Conservation (phyloP, 805 yeast species). For the Saccharomyces kudriavzevii region DNA sequence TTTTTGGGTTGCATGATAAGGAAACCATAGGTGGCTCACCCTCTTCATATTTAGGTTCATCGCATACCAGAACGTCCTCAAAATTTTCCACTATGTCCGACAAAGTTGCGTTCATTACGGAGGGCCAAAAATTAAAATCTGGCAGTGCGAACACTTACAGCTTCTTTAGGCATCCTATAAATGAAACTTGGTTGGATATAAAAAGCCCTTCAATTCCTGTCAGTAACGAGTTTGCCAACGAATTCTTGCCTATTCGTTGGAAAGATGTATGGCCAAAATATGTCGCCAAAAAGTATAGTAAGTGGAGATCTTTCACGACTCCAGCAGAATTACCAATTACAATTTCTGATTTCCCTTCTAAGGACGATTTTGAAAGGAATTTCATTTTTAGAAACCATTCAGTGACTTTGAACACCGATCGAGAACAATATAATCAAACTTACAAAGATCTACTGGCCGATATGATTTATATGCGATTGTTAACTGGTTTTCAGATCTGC, state of each 20-base stretch:
- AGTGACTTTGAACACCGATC: constrained; percentile 54
- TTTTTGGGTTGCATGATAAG: constrained; percentile 1
- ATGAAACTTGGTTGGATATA: constrained; percentile 49
- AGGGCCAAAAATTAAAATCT: constrained; percentile 2
- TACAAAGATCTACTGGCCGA: constrained; percentile 65
- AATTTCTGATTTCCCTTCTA: constrained; percentile 67
- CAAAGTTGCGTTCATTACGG: background rate
- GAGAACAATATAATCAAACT: constrained; percentile 40
- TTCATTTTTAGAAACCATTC: constrained; percentile 81
- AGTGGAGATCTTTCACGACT: constrained; percentile 88
- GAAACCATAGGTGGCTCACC: background rate
- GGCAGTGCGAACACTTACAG: background rate
- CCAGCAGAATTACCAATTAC: constrained; percentile 90
- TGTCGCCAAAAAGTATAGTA: constrained; percentile 58
- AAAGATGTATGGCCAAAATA: constrained; percentile 76
- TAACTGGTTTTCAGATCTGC: constrained; percentile 87
- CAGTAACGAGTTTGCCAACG: constrained; percentile 44
- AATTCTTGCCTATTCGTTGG: constrained; percentile 78
- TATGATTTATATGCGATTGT: constrained; percentile 75
- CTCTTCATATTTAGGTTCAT: background rate
- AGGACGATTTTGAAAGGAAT: constrained; percentile 57
- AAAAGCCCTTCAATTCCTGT: constrained; percentile 71
- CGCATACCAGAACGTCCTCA: background rate
- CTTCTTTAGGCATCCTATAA: constrained; percentile 2
- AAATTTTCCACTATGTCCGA: background rate